Conservation (phyloP, 352 stramenopile species). For the Globisporangium mamillatum region DNA sequence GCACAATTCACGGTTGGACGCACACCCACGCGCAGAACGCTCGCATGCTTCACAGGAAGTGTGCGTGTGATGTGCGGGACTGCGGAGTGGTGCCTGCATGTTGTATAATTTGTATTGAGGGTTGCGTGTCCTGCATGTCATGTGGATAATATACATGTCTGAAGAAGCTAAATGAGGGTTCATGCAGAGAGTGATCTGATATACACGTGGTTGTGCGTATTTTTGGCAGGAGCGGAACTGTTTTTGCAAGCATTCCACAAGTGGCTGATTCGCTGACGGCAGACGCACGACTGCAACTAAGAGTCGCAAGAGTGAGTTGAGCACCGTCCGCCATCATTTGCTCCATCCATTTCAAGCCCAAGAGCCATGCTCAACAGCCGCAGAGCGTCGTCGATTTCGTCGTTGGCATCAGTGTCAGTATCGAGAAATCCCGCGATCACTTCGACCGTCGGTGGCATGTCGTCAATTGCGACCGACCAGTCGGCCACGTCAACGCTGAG, state of each 20-base stretch:
- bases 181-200: neutral
- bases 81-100: neutral
- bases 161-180: neutral
- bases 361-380: neutral
- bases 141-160: neutral
- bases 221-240: neutral
- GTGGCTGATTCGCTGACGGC: neutral
- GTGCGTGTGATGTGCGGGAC: neutral
- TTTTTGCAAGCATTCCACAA: neutral
- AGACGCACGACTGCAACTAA: neutral
- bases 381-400: conserved; percentile 1
- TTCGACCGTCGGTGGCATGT: neutral
- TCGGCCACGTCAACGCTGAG: conserved; percentile 8
- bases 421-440: neutral
- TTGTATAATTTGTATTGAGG: neutral
- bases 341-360: neutral
- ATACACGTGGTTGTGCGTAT: neutral
- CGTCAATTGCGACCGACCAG: neutral
- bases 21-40: neutral
- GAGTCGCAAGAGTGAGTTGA: neutral
- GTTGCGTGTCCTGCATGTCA: neutral
- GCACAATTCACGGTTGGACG: neutral
- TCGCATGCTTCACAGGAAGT: neutral
- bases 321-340: neutral
- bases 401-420: neutral